Evolutionary conservation across 345 rosid genomes (phyloP).

Genomic region (Heritiera fomes): DNA sequence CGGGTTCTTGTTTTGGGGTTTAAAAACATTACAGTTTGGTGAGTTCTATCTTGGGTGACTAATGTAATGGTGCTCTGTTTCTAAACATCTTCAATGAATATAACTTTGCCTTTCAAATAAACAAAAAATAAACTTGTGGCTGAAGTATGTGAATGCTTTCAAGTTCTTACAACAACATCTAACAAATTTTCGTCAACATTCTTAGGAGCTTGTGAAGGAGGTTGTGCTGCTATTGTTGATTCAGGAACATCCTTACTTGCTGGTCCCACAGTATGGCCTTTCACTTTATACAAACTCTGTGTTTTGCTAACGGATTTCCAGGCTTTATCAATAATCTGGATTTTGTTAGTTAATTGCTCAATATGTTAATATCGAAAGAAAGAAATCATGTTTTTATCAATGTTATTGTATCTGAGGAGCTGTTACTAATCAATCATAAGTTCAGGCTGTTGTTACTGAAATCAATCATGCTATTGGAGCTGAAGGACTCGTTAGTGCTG

Average conservation of each 20-base stretch:
- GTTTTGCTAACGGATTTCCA: neutral
- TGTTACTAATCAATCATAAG: neutral
- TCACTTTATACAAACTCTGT: neutral
- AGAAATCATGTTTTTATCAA: neutral
- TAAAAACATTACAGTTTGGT: neutral
- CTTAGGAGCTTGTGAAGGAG: slow-evolving; percentile 53
- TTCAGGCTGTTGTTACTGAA: slow-evolving; percentile 64
- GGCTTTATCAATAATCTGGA: neutral
- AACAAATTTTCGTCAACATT: neutral
- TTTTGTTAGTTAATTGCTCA: neutral
- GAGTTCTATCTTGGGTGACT: neutral
- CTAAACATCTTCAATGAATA: neutral
- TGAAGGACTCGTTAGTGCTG: slow-evolving; percentile 60
- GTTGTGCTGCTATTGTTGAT: slow-evolving; percentile 78
- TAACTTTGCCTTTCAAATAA: neutral
- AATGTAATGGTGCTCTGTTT: neutral
- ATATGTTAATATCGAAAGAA: neutral
- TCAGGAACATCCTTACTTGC: slow-evolving; percentile 80
- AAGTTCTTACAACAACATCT: slow-evolving; percentile 1
- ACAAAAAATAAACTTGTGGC: neutral
- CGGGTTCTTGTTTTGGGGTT: neutral
- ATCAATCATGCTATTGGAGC: slow-evolving; percentile 83
- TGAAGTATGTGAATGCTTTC: neutral
- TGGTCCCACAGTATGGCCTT: slow-evolving; percentile 65
- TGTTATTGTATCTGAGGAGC: neutral